Evolutionary conservation across 257 asterid species (phyloP).

Genomic region (Nemophila menziesii): DNA sequence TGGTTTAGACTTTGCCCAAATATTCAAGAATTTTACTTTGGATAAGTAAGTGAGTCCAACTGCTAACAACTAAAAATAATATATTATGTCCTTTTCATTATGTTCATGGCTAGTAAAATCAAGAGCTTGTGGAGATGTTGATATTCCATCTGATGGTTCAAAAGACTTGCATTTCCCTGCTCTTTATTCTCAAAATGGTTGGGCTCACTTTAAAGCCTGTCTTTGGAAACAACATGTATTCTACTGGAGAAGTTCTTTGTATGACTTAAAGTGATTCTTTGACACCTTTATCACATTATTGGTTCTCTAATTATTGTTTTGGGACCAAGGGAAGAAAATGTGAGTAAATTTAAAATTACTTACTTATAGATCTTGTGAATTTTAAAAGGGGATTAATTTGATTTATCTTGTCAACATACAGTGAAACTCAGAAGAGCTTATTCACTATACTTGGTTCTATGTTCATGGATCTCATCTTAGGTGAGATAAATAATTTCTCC

Average conservation of each 20-base stretch:
- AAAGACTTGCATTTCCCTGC: no score
- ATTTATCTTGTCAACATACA: background rate
- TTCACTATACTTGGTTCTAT: constrained; percentile 17
- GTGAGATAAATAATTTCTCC: constrained; percentile 13
- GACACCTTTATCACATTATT: constrained; percentile 10
- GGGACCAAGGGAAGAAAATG: constrained; percentile 17
- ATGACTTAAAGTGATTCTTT: constrained; percentile 15
- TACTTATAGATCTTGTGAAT: no score
- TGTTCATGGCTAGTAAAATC: constrained; percentile 9
- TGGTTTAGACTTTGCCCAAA: constrained; percentile 21
- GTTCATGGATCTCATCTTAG: constrained; percentile 9
- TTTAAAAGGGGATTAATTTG: no score
- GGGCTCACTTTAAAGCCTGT: no score
- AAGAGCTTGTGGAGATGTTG: constrained; percentile 6
- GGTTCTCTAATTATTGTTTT: constrained; percentile 10
- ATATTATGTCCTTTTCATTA: constrained; percentile 6
- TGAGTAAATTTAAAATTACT: background rate
- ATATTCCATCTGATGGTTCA: constrained; percentile 14
- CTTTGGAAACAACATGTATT: constrained; percentile 20
- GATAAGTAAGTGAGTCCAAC: constrained; percentile 16
- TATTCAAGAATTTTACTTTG: constrained; percentile 16
- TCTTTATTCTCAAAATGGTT: constrained; percentile 13
- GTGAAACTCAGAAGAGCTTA: constrained; percentile 15
- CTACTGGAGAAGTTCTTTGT: constrained; percentile 28
- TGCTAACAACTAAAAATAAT: background rate